A percentile compares a stretch with the other conserved stretches of the same genome.
Evolutionary conservation across 2,329 filamentous ascomycete genomes (phyloP).

Genomic region (Byssochlamys sp.): DNA sequence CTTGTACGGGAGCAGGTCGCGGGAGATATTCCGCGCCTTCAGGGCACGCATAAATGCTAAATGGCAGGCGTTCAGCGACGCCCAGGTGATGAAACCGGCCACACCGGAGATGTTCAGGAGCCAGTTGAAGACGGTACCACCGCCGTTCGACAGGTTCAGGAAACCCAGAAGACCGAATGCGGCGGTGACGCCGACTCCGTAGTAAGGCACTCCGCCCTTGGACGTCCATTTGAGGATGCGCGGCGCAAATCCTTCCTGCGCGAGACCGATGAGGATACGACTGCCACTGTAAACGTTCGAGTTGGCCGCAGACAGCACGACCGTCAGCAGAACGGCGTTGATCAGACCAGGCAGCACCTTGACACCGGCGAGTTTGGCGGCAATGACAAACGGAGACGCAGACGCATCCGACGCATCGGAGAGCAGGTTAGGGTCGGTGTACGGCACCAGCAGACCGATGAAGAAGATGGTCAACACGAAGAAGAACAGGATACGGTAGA

Average conservation of each 20-base stretch:
- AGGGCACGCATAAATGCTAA: slow-evolving; percentile 57
- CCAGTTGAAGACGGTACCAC: slow-evolving; percentile 49
- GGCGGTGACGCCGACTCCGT: slow-evolving; percentile 35
- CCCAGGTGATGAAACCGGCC: slow-evolving; percentile 40
- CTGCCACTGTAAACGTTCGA: slow-evolving; percentile 42
- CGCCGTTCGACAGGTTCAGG: slow-evolving; percentile 56
- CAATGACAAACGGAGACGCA: slow-evolving; percentile 37
- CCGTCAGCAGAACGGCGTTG: slow-evolving; percentile 35
- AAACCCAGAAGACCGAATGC: slow-evolving; percentile 57
- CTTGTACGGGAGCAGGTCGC: slow-evolving; percentile 50
- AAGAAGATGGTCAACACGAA: slow-evolving; percentile 7
- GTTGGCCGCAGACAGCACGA: slow-evolving; percentile 36
- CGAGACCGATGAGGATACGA: slow-evolving; percentile 60
- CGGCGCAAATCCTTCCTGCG: slow-evolving; percentile 38
- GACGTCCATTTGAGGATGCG: slow-evolving; percentile 33
- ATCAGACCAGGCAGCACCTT: slow-evolving; percentile 31
- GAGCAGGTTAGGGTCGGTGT: slow-evolving; percentile 2
- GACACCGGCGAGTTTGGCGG: slow-evolving; percentile 28
- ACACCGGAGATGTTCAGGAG: slow-evolving; percentile 48
- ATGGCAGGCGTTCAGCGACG: slow-evolving; percentile 44
- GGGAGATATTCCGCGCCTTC: slow-evolving; percentile 46
- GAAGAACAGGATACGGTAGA: slow-evolving; percentile 6
- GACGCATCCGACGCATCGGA: slow-evolving; percentile 13
- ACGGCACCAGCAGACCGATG: slow-evolving; percentile 8
- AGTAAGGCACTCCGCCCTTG: slow-evolving; percentile 36